Evolutionary conservation across 805 yeast genomes (phyloP).

Genomic region (Starmera quercuum): DNA sequence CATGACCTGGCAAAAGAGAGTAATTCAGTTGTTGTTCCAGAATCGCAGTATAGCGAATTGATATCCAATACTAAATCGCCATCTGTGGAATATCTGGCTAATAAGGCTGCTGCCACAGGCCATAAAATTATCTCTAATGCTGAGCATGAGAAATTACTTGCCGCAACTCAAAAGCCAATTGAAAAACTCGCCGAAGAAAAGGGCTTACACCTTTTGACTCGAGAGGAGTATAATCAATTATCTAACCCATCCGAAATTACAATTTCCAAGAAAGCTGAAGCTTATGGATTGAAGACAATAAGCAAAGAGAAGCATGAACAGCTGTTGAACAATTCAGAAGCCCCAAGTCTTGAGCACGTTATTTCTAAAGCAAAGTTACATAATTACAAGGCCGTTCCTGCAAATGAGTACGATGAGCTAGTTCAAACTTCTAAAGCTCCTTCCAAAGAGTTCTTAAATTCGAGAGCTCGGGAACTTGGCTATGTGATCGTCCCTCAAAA

Average conservation of each 20-base stretch:
- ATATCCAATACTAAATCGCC: background rate
- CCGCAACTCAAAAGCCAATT: background rate
- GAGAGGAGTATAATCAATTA: slow-evolving; percentile 1
- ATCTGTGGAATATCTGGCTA: slow-evolving; percentile 1
- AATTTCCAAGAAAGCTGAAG: slow-evolving; percentile 8
- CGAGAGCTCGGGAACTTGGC: slow-evolving; percentile 12
- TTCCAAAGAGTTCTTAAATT: slow-evolving; percentile 14
- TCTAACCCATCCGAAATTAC: slow-evolving; percentile 4
- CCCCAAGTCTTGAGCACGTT: slow-evolving; percentile 1
- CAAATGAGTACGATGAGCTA: background rate
- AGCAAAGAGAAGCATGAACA: slow-evolving; percentile 2
- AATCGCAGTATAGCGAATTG: slow-evolving; percentile 5
- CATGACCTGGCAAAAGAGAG: slow-evolving; percentile 6
- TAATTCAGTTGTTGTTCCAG: slow-evolving; percentile 13
- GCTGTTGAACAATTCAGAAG: background rate
- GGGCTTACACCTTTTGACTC: background rate
- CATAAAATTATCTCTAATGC: slow-evolving; percentile 5
- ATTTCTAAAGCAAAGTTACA: background rate
- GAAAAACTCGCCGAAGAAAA: slow-evolving; percentile 1
- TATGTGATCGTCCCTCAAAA: slow-evolving; percentile 4
- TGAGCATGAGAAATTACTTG: background rate
- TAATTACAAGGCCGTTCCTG: background rate
- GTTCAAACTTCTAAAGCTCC: slow-evolving; percentile 7
- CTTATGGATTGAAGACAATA: background rate
- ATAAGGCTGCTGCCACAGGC: slow-evolving; percentile 3